Evolutionary conservation across 1,284 basidiomycete genomes (phyloP), one percentile per base, ranked within the genome.

Genomic region (Coniferiporia weirii): DNA sequence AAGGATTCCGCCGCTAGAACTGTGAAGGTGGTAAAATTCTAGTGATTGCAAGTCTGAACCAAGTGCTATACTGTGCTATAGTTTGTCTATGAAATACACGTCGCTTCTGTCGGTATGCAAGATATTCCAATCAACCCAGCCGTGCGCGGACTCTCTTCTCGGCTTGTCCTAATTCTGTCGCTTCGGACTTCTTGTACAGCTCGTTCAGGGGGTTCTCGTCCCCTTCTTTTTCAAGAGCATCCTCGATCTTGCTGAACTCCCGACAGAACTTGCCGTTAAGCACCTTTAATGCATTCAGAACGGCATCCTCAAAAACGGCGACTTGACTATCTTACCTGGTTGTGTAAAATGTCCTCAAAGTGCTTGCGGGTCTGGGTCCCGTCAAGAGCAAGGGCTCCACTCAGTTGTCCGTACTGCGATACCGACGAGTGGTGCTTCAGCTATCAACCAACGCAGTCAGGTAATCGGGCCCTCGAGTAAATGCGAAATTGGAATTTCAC

Each of bases 341-440:
- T 80, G 64, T 85, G 70, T 46, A 85, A 66, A 57, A 85, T 83
- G 54, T 84, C 71, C 66, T 80, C 75, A 68, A 84, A 85, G 68
- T 84, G 81, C 49, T 72, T 71, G 38, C 80, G 75, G 22, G 73
- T 69, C 1, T 72, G 70, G 20, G 66, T 68, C 13, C 84, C 83
- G 59, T 84, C 82, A 49, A 85, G 75, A 44, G 77, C 71, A 43
- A 83, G 71, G 4, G 83, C 77, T 44, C 83, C 83, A 58, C 73
- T 82, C 35, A 85, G 72, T 63, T 85, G 84, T 13, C 83, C 83
- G 58, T 73, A 85, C 68, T 85, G 83, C 36, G 84, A 85, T 4
- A 84, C 81, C 9, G 72, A 72, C 7, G 83, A 85, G 65, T 85
- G 84, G 62, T 80, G 79, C 69, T 83, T 84, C 56, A 85, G 71